Evolutionary conservation across 768 basidiomycete genomes (phyloP), one percentile per base, ranked within the genome.

Genomic region (Pholiota conissans): DNA sequence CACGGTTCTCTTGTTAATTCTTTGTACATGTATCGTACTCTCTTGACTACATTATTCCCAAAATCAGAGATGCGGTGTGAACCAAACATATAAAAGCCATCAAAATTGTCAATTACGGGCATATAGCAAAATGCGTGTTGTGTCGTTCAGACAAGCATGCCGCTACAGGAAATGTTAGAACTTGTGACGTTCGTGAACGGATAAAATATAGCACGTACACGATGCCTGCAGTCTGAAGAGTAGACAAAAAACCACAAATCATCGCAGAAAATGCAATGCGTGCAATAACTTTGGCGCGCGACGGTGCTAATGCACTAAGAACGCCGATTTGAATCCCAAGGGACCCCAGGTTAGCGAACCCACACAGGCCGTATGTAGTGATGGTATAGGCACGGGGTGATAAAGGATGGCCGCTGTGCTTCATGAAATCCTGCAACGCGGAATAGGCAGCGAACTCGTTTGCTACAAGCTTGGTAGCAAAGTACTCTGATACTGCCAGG

Each of bases 261-360:
- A 76, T 76, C 9, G 67, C 67, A 18, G 67, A 68, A 9, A 67
- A 37, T 6, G 74, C 74, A 29, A 74, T 62, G 51, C 66, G 79
- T 20, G 90, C 86, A 63, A 96, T 95, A 61, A 82, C 74, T 66
- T 83, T 89, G 54, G 81, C 78, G 59, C 86, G 83, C 22, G 86
- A 76, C 18, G 78, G 78, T 10, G 74, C 78, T 61, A 79, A 68
- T 32, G 78, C 76, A 52, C 77, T 67, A 28, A 79, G 71, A n/a
- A 79, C 78, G 61, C 78, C 78, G 22, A 79, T 76, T 70, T 94
- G 91, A 63, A 95, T 93, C 66, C 93, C 94, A 24, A 94, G 76
- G 6, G 91, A 91, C 55, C 89, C 85, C 45, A 93, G 76, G 69
- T 95, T 95, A 58, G 91, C 91, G 67, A 96, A 96, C 9, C 95